Evolutionary conservation across 495 filamentous ascomycete genomes (phyloP), one percentile per base, ranked within the genome.

Genomic region (Astrocystis sublimbata): DNA sequence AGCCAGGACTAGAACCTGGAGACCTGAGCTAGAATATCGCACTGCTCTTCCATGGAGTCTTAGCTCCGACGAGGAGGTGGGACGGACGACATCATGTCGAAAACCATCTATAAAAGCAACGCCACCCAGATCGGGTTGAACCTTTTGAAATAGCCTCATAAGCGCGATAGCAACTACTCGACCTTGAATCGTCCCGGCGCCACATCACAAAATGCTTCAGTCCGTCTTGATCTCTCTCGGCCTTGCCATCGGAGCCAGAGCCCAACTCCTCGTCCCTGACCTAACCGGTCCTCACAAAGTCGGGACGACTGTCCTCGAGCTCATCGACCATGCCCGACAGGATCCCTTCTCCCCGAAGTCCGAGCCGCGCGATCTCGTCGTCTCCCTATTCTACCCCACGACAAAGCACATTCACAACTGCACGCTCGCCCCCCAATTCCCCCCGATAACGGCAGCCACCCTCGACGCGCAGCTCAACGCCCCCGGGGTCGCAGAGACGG

Each of bases 381-480:
- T 74, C 21, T 71, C 76, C 8, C 54, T 72, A 6, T 78, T 76
- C 60, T 71, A 73, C 53, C 76, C 76, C 1, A 64, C 75, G 40
- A 24, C 17, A 5, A 35, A 28, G 9, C 35, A 35, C 31, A 64
- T 30, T 12, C 58, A 58, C 23, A 57, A 63, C 28, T 60, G 66
- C 38, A 52, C 51, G 13, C 69, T 63, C 23, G 54, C 65, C 12
- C 62, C 69, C 8, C 69, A 71, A 43, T 64, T 73, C 36, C 63
- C 69, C 5, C 40, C 60, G 3, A 62, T 60, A 1, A 62, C 67
- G 10, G 65, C 63, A 4, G 55, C 62, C 0, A n/a, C 43, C 36
- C 9, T 62, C 4, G 65, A 64, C 15, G 41, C 12, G 10, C 15
- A 38, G 1, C 3, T 62, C 52, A 51, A 59, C 21, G n/a, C 28